Evolutionary conservation across 139 green algal genomes (phyloP).

Genomic region (Gonium pectorale): DNA sequence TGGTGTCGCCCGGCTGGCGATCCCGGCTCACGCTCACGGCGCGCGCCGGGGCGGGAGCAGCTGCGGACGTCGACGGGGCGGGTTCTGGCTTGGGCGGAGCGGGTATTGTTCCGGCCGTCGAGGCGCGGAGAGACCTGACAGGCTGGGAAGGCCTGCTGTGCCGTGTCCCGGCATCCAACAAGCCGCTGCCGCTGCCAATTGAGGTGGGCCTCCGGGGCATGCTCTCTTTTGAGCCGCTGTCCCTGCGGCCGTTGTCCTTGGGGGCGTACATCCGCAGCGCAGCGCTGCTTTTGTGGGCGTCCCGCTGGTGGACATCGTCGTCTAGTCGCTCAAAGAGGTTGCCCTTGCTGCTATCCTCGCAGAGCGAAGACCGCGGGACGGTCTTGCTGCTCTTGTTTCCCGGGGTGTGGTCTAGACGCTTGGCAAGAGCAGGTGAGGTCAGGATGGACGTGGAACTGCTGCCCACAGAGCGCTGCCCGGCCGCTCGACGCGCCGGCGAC

Average conservation of each 20-base stretch:
- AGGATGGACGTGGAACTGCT: no score
- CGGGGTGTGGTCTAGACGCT: no score
- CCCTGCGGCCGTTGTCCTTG: neutral
- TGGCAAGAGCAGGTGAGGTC: no score
- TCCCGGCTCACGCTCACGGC: neutral
- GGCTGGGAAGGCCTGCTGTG: no score
- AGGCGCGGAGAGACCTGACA: neutral
- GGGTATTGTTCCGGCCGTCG: neutral
- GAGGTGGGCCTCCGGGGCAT: neutral
- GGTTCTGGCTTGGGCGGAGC: neutral
- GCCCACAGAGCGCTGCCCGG: no score
- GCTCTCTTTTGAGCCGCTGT: neutral
- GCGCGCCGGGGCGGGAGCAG: neutral
- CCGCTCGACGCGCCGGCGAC: no score
- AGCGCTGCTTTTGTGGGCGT: neutral
- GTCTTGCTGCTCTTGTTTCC: no score
- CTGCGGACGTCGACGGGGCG: neutral
- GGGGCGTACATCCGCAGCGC: no score
- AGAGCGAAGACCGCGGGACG: no score
- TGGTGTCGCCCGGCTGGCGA: neutral
- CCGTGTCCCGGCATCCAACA: neutral
- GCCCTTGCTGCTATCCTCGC: no score
- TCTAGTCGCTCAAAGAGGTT: no score
- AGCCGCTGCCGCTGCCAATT: neutral
- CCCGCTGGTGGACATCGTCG: conserved; percentile 8